A percentile compares a stretch with the other conserved stretches of the same genome.
These are phyloP conservation scores for Strobilomyces confusus DNA, from an alignment of 768 basidiomycete genomes.

Conservation along the genomic window DNA sequence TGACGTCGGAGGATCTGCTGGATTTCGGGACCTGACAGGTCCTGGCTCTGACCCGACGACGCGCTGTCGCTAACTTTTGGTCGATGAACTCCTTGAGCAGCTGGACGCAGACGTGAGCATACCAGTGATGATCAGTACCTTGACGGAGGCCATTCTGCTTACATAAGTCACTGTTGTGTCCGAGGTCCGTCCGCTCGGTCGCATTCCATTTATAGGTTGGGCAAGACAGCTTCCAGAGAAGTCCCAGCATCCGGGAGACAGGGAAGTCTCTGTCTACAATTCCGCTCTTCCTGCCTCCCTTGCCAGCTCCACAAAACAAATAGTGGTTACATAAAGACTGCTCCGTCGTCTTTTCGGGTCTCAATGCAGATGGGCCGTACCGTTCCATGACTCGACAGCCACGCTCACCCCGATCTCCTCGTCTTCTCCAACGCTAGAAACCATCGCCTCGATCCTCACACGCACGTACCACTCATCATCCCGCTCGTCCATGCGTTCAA, in stretches of 20 bases:
- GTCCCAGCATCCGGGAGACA: too few species aligned
- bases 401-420: conserved; percentile 65
- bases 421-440: conserved; percentile 98
- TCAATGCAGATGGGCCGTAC: conserved; percentile 66
- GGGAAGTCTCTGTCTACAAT: too few species aligned
- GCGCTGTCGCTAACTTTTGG: conserved; percentile 66
- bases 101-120: background rate
- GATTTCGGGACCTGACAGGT: conserved; percentile 67
- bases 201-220: too few species aligned
- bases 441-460: conserved; percentile 85
- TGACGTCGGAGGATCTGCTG: conserved; percentile 41
- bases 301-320: too few species aligned
- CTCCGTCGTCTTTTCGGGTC: conserved; percentile 88
- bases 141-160: conserved; percentile 28
- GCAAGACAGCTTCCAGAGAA: too few species aligned
- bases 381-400: background rate
- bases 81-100: background rate
- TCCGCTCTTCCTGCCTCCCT: too few species aligned
- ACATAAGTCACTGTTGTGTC: too few species aligned
- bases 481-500: conserved; percentile 92
- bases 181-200: too few species aligned
- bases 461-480: conserved; percentile 93
- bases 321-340: too few species aligned
- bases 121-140: conserved; percentile 29
- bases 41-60: conserved; percentile 41